Evolutionary conservation across 192 early-diverging fungal genomes (phyloP), one percentile per base, ranked within the genome.

Genomic region (Coemansia sp.): DNA sequence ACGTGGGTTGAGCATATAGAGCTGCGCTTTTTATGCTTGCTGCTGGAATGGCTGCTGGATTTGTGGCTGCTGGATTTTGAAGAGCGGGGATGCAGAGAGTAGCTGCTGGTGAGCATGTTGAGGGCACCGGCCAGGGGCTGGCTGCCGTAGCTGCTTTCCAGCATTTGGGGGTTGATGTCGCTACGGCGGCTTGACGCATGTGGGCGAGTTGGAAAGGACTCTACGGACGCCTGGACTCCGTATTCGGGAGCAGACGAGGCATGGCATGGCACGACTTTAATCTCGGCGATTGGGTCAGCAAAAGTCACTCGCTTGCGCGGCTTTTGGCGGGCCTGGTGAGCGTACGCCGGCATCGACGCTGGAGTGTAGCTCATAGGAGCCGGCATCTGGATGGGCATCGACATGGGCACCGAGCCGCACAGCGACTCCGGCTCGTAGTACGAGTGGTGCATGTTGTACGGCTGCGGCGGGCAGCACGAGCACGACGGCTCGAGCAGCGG

Each of bases 241-340:
- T 35, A 8, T 29, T 57, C 63, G 41, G 72, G 66, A 1, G 65
- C 66, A 2, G 57, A 68, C 4, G 65, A 60, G 19, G 63, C 35
- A n/a, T 35, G 17, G 53, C 29, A n/a, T 6, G 70, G 63, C 50
- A 67, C 50, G 21, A 67, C 45, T 3, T 45, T 38, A 22, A 52
- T 56, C 14, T 67, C 62, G 35, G 65, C 69, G 27, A 77, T 67
- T 4, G 75, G 75, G 48, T 77, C 58, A 41, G 65, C 75, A 65
- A 77, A 77, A n/a, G 69, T 72, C 37, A 72, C 75, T 10, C 58
- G 54, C 52, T 77, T 74, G 32, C 71, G 69, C 22, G 60, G 65
- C 65, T 61, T 62, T 49, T 60, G 50, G 41, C 21, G 53, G 41
- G 24, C 7, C 14, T 17, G 37, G 5, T 21, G 60, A 2, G 19